A percentile compares a stretch with the other conserved stretches of the same genome.
Conservation (phyloP, 2,329 filamentous ascomycete species). For the Fusarium paranaense region DNA sequence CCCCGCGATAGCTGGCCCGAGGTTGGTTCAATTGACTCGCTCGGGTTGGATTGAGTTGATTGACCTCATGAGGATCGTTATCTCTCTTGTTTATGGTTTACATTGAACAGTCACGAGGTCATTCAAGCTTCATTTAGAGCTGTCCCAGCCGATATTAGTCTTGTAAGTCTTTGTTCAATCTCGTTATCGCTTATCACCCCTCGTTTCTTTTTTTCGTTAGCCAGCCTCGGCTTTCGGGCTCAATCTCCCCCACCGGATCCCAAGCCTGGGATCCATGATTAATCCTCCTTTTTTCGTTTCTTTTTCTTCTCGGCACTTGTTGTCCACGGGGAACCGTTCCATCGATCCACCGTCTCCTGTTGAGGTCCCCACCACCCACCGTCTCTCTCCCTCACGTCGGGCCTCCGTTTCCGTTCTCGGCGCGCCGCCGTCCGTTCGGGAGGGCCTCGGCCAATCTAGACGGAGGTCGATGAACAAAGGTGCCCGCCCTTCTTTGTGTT, state of each 20-base stretch:
- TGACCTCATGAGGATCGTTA: background rate
- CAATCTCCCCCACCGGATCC: slow-evolving; percentile 10
- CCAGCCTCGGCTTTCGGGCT: slow-evolving; percentile 20
- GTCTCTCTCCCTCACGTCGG: slow-evolving; percentile 12
- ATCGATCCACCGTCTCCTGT: slow-evolving; percentile 32
- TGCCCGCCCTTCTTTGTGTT: slow-evolving; percentile 9
- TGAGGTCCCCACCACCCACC: background rate
- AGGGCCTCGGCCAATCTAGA: slow-evolving; percentile 25
- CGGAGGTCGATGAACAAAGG: background rate
- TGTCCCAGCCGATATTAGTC: background rate
- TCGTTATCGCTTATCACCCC: slow-evolving; percentile 37
- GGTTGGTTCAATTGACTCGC: slow-evolving; percentile 23
- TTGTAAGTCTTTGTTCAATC: background rate
- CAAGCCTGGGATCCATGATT: background rate
- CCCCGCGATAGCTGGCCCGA: slow-evolving; percentile 25
- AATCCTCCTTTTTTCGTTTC: slow-evolving; percentile 8
- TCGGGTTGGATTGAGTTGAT: background rate
- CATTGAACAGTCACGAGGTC: background rate
- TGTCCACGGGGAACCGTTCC: slow-evolving; percentile 28
- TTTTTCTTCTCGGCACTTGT: slow-evolving; percentile 24
- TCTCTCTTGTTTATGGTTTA: background rate
- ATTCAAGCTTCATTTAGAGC: background rate
- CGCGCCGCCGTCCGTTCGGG: slow-evolving; percentile 7
- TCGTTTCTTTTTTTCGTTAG: slow-evolving; percentile 10
- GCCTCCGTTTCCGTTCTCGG: slow-evolving; percentile 31